Conservation (phyloP, 805 yeast species). For the Lipomyces sp. region DNA sequence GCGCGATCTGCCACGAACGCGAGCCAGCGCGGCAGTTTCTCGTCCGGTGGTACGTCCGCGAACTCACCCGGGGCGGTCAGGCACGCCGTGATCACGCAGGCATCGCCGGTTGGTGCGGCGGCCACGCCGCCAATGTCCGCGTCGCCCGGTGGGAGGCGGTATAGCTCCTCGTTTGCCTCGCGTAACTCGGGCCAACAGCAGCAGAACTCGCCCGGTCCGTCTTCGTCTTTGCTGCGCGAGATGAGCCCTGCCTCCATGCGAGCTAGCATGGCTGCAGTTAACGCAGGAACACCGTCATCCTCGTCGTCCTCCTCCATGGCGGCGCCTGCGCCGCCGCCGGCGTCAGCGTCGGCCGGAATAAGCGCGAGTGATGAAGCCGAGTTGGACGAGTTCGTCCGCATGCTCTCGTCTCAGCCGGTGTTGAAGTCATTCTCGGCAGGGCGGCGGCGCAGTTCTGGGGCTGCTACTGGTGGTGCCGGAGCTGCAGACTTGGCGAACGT, state of each 20-base stretch:
- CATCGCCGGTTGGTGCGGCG: neutral
- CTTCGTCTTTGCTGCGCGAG: neutral
- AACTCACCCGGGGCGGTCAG: constrained; percentile 5
- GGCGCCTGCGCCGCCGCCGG: too few relatives aligned
- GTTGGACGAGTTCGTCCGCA: neutral
- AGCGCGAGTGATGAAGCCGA: neutral
- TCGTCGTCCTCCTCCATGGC: constrained; percentile 29
- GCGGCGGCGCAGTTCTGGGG: neutral
- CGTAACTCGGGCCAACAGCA: constrained; percentile 11
- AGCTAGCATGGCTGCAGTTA: too few relatives aligned
- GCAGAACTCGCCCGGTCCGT: constrained; percentile 1
- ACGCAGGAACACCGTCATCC: neutral
- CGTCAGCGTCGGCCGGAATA: too few relatives aligned
- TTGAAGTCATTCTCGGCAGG: neutral
- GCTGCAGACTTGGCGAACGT: constrained; percentile 12
- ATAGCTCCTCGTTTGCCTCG: constrained; percentile 21
- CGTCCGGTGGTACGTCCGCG: constrained; percentile 38
- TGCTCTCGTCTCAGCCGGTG: neutral
- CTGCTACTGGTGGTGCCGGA: neutral
- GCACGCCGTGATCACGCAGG: constrained; percentile 9
- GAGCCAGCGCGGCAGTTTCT: constrained; percentile 32
- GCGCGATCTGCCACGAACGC: neutral
- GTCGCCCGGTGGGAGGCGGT: constrained; percentile 10
- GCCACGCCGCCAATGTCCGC: neutral
- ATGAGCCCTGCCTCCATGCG: constrained; percentile 1